These are phyloP conservation scores for Wickerhamiella qilinensis DNA, from an alignment of 805 yeast species.

Conservation along the genomic window DNA sequence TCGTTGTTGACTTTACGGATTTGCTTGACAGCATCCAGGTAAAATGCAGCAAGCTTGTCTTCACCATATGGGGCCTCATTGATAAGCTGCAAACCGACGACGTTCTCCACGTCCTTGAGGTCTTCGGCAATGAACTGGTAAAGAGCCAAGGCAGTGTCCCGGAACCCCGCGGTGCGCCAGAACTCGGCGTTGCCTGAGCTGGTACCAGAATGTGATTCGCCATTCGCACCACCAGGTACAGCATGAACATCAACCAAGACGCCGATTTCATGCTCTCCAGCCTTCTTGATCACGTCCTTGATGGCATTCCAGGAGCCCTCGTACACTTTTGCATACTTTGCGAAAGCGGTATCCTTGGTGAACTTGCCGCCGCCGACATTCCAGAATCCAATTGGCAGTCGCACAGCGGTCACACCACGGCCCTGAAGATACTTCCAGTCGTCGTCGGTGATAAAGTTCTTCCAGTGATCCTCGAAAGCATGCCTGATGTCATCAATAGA, in stretches of 20 bases:
- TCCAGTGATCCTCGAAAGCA: constrained; percentile 49
- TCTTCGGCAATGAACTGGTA: constrained; percentile 49
- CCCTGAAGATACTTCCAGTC: constrained; percentile 69
- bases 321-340: constrained; percentile 38
- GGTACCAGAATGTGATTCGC: constrained; percentile 72
- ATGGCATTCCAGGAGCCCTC: constrained; percentile 55
- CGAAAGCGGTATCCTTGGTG: constrained; percentile 48
- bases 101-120: constrained; percentile 40
- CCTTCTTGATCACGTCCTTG: constrained; percentile 40
- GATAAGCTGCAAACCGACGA: constrained; percentile 69
- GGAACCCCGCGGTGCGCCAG: constrained; percentile 31
- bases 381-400: constrained; percentile 92
- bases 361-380: constrained; percentile 49
- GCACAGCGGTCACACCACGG: constrained; percentile 58
- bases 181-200: constrained; percentile 41
- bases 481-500: constrained; percentile 40
- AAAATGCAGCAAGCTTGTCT: constrained; percentile 35
- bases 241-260: constrained; percentile 78
- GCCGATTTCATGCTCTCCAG: constrained; percentile 46
- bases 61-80: constrained; percentile 65
- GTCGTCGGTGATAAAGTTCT: constrained; percentile 37
- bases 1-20: constrained; percentile 39
- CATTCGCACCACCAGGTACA: constrained; percentile 84
- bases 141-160: constrained; percentile 31
- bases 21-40: constrained; percentile 42